Conservation (phyloP, 306 rosid species). For the Ziziphus jujuba region DNA sequence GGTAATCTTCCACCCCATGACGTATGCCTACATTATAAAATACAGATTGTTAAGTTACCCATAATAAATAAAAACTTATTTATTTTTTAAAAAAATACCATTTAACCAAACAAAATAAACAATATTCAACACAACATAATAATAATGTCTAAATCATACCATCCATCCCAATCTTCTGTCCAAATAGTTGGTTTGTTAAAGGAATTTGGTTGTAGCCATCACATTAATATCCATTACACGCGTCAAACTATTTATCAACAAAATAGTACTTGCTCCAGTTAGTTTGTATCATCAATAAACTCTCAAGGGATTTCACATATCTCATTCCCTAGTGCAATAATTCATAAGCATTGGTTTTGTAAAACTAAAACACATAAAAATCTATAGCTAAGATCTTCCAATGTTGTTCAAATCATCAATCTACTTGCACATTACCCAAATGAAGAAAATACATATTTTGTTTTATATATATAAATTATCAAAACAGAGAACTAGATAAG, state of each 20-base stretch:
- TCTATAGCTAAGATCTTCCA: conserved; percentile 42
- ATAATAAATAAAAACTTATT: background rate
- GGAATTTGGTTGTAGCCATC: conserved; percentile 93
- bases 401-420: conserved; percentile 77
- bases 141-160: conserved; percentile 45
- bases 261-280: background rate
- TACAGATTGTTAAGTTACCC: background rate
- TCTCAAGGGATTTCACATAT: conserved; percentile 10
- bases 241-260: conserved; percentile 59
- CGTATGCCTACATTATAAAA: conserved; percentile 62
- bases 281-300: conserved; percentile 16
- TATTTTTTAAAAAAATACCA: too few species aligned
- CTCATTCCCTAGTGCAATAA: background rate
- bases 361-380: background rate
- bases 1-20: conserved; percentile 89
- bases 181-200: conserved; percentile 64
- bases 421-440: conserved; percentile 99
- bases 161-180: conserved; percentile 99
- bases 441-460: too few species aligned
- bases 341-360: conserved; percentile 1
- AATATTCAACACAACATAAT: background rate
- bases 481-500: too few species aligned
- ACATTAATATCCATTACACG: conserved; percentile 94
- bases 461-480: too few species aligned
- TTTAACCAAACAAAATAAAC: too few species aligned